phyloP scores from a whole-genome alignment of 139 green algal species.

The Asterochloris sp. region DNA sequence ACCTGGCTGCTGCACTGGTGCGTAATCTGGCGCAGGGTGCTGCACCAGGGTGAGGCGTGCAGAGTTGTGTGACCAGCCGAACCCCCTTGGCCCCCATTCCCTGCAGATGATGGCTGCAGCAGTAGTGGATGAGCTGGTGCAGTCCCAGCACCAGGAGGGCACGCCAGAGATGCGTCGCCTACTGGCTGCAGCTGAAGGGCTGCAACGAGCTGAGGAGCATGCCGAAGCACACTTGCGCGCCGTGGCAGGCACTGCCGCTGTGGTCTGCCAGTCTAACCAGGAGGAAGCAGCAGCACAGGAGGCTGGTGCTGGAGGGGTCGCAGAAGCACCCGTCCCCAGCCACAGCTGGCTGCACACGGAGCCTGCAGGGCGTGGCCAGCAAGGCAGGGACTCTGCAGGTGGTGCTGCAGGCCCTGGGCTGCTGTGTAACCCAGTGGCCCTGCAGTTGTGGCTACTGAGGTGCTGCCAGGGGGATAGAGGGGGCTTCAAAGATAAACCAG shows the following conservation, averaged over 20 bases:
- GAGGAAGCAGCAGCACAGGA: not conserved
- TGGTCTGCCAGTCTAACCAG: not conserved
- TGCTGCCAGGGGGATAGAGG: constrained; percentile 64
- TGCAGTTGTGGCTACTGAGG: constrained; percentile 87
- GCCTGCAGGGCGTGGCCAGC: no score
- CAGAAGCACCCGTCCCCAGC: no score
- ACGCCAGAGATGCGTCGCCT: not conserved
- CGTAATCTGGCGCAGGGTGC: no score
- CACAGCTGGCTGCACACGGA: not conserved
- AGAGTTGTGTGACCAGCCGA: no score
- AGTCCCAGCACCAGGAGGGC: no score
- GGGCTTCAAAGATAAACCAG: constrained; percentile 94
- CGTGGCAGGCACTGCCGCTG: constrained; percentile 19
- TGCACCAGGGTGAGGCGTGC: no score
- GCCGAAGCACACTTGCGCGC: constrained; percentile 33
- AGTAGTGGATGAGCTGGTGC: no score
- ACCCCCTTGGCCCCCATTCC: no score
- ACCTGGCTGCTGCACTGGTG: no score
- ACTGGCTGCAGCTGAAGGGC: not conserved
- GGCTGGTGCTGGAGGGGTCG: not conserved
- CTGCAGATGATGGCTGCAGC: no score
- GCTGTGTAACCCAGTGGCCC: constrained; percentile 59
- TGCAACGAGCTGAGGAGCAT: constrained; percentile 45
- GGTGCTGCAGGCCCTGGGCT: not conserved
- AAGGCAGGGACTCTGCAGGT: no score